Evolutionary conservation across 1,284 basidiomycete species (phyloP).

Genomic region (Tilletia setariae): DNA sequence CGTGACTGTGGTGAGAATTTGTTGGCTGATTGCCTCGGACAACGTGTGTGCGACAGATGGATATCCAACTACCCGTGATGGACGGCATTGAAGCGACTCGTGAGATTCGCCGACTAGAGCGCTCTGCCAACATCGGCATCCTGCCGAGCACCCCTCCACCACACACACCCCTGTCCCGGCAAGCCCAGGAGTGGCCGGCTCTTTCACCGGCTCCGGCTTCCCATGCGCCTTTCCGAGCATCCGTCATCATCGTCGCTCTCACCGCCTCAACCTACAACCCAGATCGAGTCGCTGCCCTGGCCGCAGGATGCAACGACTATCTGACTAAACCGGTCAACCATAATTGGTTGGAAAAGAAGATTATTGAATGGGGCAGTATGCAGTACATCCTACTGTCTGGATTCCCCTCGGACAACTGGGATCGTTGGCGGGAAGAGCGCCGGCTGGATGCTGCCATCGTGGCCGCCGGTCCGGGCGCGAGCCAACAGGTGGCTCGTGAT

Average conservation of each 20-base stretch:
- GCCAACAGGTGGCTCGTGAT: not conserved
- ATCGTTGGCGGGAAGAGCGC: conserved; percentile 14
- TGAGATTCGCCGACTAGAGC: conserved; percentile 85
- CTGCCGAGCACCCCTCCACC: conserved; percentile 65
- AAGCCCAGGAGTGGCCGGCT: not conserved
- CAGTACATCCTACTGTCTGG: conserved; percentile 52
- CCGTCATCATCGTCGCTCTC: conserved; percentile 96
- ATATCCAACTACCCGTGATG: conserved; percentile 99
- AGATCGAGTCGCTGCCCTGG: conserved; percentile 90
- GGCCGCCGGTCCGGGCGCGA: conserved; percentile 5
- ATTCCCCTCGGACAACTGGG: conserved; percentile 21
- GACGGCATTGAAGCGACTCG: conserved; percentile 96
- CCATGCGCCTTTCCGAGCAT: conserved; percentile 68
- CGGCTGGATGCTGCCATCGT: not conserved
- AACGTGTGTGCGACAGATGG: conserved; percentile 69
- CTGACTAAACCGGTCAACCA: conserved; percentile 94
- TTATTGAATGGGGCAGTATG: conserved; percentile 85
- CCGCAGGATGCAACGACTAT: conserved; percentile 98
- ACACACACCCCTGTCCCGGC: conserved; percentile 10
- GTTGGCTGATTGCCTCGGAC: not conserved
- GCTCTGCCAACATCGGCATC: conserved; percentile 65
- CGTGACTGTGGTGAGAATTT: not conserved
- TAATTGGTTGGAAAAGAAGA: conserved; percentile 95
- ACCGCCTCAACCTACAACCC: conserved; percentile 88
- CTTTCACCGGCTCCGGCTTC: not conserved